A percentile compares a stretch with the other conserved stretches of the same genome.
Evolutionary conservation across 2,329 filamentous ascomycete species (phyloP).

Genomic region (Periglandula ipomoeae): DNA sequence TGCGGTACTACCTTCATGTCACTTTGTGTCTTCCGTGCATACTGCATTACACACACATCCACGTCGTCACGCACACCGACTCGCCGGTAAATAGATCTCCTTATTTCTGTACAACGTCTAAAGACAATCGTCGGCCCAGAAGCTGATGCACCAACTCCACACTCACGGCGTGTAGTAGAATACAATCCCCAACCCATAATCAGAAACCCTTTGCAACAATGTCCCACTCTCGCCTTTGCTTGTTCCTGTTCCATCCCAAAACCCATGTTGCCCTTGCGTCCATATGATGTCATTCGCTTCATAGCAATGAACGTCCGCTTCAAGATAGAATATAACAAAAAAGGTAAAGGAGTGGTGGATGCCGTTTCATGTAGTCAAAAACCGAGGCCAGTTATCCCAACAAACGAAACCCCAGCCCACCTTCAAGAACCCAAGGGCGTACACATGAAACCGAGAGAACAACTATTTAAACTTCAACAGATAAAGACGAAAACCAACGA

Average conservation of each 20-base stretch:
- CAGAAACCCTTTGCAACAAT: conserved; percentile 1
- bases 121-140: conserved; percentile 8
- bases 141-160: conserved; percentile 5
- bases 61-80: not conserved
- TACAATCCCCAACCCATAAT: conserved; percentile 9
- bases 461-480: conserved; percentile 1
- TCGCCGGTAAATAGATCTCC: not conserved
- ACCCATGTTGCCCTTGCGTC: not conserved
- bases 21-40: not conserved
- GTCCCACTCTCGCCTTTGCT: conserved; percentile 7
- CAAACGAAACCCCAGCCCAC: not conserved
- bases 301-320: conserved; percentile 1
- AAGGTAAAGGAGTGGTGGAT: conserved; percentile 3
- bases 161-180: conserved; percentile 8
- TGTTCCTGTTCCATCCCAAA: conserved; percentile 1
- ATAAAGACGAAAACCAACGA: conserved; percentile 4
- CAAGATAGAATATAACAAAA: not conserved
- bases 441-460: not conserved
- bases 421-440: not conserved
- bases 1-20: too few species aligned
- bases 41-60: not conserved
- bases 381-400: conserved; percentile 1
- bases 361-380: conserved; percentile 2
- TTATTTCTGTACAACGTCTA: conserved; percentile 6
- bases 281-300: conserved; percentile 5